Base-by-base conservation (phyloP, 192 early-diverging fungal species). In the Pilobolus umbonatus region DNA sequence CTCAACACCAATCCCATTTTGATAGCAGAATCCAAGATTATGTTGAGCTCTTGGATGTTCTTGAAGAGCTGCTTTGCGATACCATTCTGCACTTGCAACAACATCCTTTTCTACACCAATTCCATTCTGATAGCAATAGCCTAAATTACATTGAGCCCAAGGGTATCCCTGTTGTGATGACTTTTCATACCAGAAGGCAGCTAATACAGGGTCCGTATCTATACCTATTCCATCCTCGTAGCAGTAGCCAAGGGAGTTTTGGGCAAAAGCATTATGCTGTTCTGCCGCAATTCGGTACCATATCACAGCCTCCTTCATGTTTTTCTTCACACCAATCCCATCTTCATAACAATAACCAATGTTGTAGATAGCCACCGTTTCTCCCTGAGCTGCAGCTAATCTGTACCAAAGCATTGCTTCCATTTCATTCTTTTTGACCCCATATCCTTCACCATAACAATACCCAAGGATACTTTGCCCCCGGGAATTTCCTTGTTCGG, bases 81-180 rank as follows among this genome's bases (percentile, higher is more conserved):
- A 92, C 86, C 83, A 91, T 58, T 74, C 67, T 47, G 77, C 70
- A 24, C 79, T 82, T 49, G 68, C 59, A 15, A 67, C 29, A 4
- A 74, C 66, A 43, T 83, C 74, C 45, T 69, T 71, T 19, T 62
- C 64, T 5, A 92, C 84, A 15, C 90, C 90, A 53, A 89, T 85
- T 5, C 89, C 90, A 65, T 92, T 90, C 43, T 89, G 89, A 58
- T 88, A 94, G 62, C 92, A 94, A 67, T 85, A 92, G 2, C 90
- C 92, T 29, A 94, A 68, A 45, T 90, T 78, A 39, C 73, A 93
- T 52, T 80, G 69, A 11, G 74, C 76, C 73, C 77, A 74, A 30
- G 76, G 75, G 34, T 80, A 78, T 0, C 76, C 80, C 43, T 78
- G 74, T n/a, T 75, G 61, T 14, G 79, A 74, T 6, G 76, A 76